These are phyloP conservation scores for Botryosphaeria dothidea DNA, from an alignment of 2,329 filamentous ascomycete genomes.

Conservation along the genomic window DNA sequence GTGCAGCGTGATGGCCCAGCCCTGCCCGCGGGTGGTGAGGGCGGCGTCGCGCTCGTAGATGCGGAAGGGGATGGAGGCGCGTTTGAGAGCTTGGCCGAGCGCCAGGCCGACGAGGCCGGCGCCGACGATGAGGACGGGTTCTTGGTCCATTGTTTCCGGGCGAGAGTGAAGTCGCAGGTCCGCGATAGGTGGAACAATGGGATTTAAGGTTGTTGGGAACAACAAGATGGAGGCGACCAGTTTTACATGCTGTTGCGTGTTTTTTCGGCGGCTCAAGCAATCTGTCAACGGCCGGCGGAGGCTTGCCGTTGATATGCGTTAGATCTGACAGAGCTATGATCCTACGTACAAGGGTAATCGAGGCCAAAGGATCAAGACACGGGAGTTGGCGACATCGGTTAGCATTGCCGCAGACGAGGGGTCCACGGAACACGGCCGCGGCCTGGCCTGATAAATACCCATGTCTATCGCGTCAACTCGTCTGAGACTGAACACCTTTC, in stretches of 20 bases:
- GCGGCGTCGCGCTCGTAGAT: slow-evolving; percentile 29
- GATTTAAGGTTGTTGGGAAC: too few species aligned
- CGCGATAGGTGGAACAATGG: too few species aligned
- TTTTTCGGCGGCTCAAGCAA: background rate
- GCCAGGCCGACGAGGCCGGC: slow-evolving; percentile 38
- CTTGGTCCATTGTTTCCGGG: background rate
- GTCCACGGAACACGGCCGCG: background rate
- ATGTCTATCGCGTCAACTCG: background rate
- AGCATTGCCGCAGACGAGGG: background rate
- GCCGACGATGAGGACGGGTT: slow-evolving; percentile 34
- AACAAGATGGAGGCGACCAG: background rate
- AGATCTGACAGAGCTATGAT: background rate
- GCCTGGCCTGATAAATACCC: background rate
- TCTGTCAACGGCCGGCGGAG: background rate
- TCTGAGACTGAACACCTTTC: background rate
- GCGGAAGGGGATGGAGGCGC: slow-evolving; percentile 24
- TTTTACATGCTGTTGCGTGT: background rate
- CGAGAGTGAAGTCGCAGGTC: too few species aligned
- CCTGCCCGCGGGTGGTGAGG: slow-evolving; percentile 19
- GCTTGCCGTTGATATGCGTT: background rate
- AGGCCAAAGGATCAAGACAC: background rate
- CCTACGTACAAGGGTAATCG: background rate
- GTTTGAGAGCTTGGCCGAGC: slow-evolving; percentile 35
- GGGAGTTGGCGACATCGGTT: background rate
- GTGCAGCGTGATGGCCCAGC: slow-evolving; percentile 28